Percentiles rank a stretch among this genome's conserved stretches.
Evolutionary conservation across 1,284 basidiomycete genomes (phyloP).

Genomic region (Ceratobasidium sp.): DNA sequence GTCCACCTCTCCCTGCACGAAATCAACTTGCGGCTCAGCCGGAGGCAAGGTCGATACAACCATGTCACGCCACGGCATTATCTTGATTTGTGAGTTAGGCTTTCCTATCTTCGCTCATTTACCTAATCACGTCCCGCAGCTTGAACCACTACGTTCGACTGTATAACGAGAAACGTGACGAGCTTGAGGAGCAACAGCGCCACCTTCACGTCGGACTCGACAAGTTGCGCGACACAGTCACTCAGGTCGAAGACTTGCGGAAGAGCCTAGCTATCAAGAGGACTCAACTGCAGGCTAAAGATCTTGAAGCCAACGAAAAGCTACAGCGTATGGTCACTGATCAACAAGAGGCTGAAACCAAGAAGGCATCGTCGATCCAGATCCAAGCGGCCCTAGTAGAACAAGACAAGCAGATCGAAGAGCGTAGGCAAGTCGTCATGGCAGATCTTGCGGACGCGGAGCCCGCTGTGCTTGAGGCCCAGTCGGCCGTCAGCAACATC

Average conservation of each 20-base stretch:
- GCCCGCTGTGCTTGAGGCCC: conserved; percentile 95
- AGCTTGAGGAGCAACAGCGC: conserved; percentile 98
- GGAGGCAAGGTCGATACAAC: conserved; percentile 93
- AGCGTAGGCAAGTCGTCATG: conserved; percentile 91
- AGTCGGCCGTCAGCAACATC: conserved; percentile 96
- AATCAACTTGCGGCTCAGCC: conserved; percentile 90
- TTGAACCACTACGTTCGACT: conserved; percentile 98
- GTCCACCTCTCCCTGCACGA: conserved; percentile 93
- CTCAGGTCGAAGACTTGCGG: conserved; percentile 95
- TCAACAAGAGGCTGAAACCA: conserved; percentile 98
- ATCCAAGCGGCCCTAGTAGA: conserved; percentile 94
- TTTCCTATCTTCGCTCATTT: conserved; percentile 7
- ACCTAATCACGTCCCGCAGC: conserved; percentile 61
- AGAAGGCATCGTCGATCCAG: conserved; percentile 96
- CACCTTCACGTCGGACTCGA: conserved; percentile 99
- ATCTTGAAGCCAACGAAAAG: conserved; percentile 96
- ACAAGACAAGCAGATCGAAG: conserved; percentile 91
- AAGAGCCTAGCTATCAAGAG: conserved; percentile 96
- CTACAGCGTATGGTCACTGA: conserved; percentile 98
- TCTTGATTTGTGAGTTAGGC: conserved; percentile 90
- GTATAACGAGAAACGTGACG: conserved; percentile 97
- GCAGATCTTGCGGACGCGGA: conserved; percentile 97
- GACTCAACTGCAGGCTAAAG: conserved; percentile 92
- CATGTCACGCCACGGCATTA: conserved; percentile 99
- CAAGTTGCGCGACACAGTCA: conserved; percentile 95